A percentile compares a stretch with the other conserved stretches of the same genome.
Conservation (phyloP, 208 protist genomes). For the Wallacemonas sp. region DNA sequence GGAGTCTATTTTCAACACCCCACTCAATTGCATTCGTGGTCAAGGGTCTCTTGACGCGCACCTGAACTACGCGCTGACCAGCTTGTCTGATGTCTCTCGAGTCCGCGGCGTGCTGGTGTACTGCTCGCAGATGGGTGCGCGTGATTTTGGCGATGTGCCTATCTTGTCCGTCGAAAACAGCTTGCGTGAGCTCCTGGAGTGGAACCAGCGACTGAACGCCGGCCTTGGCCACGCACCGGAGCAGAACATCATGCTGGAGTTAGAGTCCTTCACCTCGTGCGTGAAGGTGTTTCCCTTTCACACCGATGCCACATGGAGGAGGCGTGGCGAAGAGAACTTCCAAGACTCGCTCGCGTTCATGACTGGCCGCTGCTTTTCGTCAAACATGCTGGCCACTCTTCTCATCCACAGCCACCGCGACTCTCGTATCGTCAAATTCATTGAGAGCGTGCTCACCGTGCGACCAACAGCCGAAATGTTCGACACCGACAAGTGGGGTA, state of each 20-base stretch:
- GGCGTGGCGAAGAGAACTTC: conserved; percentile 74
- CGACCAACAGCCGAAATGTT: conserved; percentile 59
- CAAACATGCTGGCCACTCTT: conserved; percentile 81
- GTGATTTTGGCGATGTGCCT: conserved; percentile 86
- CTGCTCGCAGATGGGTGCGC: conserved; percentile 83
- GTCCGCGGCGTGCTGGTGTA: conserved; percentile 84
- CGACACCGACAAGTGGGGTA: conserved; percentile 52
- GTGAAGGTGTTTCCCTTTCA: conserved; percentile 80
- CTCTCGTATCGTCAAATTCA: conserved; percentile 70
- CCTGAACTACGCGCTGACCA: conserved; percentile 73
- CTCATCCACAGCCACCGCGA: conserved; percentile 81
- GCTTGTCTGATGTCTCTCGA: conserved; percentile 30
- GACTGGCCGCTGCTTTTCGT: conserved; percentile 87
- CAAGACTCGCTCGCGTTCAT: conserved; percentile 87
- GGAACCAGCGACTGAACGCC: conserved; percentile 28
- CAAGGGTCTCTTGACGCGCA: conserved; percentile 79
- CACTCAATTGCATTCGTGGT: conserved; percentile 77
- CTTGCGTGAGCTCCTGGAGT: conserved; percentile 64
- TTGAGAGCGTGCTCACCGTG: conserved; percentile 78
- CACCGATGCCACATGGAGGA: conserved; percentile 68
- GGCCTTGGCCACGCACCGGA: conserved; percentile 30
- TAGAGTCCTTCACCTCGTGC: conserved; percentile 81
- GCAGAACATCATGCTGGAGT: conserved; percentile 83
- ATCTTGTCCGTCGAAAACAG: conserved; percentile 85
- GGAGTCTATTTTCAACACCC: conserved; percentile 52